Percentiles rank a stretch among this genome's conserved stretches.
phyloP scores from a whole-genome alignment of 129 eudicot genomes.

The Helianthus annuus region DNA sequence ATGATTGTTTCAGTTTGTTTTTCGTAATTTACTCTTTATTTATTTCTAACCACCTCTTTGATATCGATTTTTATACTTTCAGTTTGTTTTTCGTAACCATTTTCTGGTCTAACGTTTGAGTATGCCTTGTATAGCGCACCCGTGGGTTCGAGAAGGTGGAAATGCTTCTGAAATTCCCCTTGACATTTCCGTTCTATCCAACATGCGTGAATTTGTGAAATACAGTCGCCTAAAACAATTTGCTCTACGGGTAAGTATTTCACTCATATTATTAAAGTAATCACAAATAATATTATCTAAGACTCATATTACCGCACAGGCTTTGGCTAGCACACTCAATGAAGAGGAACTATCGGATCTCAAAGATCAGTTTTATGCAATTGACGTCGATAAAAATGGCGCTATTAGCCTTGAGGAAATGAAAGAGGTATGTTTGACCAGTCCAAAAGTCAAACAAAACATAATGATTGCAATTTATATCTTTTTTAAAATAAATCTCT shows the following conservation, averaged over 20 bases:
- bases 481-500: background rate
- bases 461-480: background rate
- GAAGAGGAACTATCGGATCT: constrained; percentile 81
- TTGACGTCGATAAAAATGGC: constrained; percentile 93
- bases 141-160: constrained; percentile 99
- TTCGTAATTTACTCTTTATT: too few relatives aligned
- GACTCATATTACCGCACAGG: constrained; percentile 41
- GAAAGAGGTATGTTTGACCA: constrained; percentile 65
- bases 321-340: constrained; percentile 83
- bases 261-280: background rate
- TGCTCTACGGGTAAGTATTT: constrained; percentile 60
- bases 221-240: constrained; percentile 90
- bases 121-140: constrained; percentile 65
- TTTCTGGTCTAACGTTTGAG: constrained; percentile 1
- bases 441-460: constrained; percentile 1
- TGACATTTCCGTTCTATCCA: constrained; percentile 82
- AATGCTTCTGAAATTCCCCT: constrained; percentile 91
- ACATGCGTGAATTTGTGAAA: constrained; percentile 90
- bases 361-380: constrained; percentile 93
- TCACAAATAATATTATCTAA: constrained; percentile 9
- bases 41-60: background rate
- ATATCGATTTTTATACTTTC: background rate
- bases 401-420: constrained; percentile 93
- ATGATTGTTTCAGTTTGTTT: background rate
- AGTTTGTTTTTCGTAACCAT: background rate